These are phyloP conservation scores for Colletotrichum gigasporum DNA, from an alignment of 2,329 filamentous ascomycete species.

Conservation along the genomic window DNA sequence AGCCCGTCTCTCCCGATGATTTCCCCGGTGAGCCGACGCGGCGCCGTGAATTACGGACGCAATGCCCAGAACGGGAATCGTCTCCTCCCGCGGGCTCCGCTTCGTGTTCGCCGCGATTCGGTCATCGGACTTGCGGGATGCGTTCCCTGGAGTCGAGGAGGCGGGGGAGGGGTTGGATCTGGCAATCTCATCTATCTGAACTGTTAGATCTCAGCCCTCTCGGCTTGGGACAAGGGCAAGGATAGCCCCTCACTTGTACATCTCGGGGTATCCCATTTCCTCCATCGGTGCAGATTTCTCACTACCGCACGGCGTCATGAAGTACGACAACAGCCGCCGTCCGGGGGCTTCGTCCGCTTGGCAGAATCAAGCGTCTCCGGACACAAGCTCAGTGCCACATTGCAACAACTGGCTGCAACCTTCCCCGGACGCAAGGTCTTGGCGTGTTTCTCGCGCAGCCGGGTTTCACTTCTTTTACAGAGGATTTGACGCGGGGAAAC, in stretches of 20 bases:
- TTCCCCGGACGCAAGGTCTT: background rate
- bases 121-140: conserved; percentile 13
- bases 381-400: background rate
- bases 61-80: conserved; percentile 5
- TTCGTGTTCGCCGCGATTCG: background rate
- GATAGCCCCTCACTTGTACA: background rate
- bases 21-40: conserved; percentile 19
- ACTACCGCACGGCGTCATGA: background rate
- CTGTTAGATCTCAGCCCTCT: background rate
- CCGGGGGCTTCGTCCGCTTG: background rate
- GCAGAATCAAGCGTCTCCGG: background rate
- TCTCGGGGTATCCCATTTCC: background rate
- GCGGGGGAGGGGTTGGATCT: background rate
- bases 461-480: background rate
- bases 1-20: conserved; percentile 26
- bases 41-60: background rate
- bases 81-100: conserved; percentile 14
- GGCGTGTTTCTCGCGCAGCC: background rate
- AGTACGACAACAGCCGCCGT: background rate
- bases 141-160: background rate
- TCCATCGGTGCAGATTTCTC: background rate
- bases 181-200: background rate
- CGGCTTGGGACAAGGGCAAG: background rate
- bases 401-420: background rate
- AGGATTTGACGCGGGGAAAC: background rate